These are phyloP conservation scores for Aspergillus ustus DNA, from an alignment of 2,329 filamentous ascomycete genomes.

Conservation along the genomic window DNA sequence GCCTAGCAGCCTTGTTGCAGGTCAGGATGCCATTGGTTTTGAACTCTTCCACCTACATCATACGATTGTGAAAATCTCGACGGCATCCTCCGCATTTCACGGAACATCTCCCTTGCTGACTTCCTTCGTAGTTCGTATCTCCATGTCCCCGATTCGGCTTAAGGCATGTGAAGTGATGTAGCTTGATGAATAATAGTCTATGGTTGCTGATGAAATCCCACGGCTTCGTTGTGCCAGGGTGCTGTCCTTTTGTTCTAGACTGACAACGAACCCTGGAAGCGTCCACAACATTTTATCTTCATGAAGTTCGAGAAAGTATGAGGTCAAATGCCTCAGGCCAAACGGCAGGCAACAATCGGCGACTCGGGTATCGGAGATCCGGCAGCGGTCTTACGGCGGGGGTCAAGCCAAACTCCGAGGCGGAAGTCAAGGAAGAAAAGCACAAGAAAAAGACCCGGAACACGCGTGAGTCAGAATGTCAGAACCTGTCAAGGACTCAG, in stretches of 20 bases:
- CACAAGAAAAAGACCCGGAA: conserved; percentile 22
- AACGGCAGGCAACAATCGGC: conserved; percentile 18
- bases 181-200: background rate
- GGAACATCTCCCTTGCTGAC: background rate
- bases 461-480: conserved; percentile 15
- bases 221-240: background rate
- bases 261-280: background rate
- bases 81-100: conserved; percentile 2
- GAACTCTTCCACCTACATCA: background rate
- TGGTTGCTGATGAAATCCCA: background rate
- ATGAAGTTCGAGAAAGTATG: background rate
- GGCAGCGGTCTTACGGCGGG: conserved; percentile 12
- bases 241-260: background rate
- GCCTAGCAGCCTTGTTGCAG: background rate
- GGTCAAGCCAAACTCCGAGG: conserved; percentile 14
- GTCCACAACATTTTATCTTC: background rate
- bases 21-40: background rate
- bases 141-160: background rate
- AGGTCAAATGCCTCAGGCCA: conserved; percentile 6
- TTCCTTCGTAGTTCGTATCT: background rate
- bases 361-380: conserved; percentile 16
- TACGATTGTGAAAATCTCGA: conserved; percentile 6
- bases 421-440: conserved; percentile 12
- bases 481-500: conserved; percentile 11
- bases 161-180: background rate